Evolutionary conservation across 2,329 filamentous ascomycete species (phyloP).

Genomic region (Ceratocystis smalleyi): DNA sequence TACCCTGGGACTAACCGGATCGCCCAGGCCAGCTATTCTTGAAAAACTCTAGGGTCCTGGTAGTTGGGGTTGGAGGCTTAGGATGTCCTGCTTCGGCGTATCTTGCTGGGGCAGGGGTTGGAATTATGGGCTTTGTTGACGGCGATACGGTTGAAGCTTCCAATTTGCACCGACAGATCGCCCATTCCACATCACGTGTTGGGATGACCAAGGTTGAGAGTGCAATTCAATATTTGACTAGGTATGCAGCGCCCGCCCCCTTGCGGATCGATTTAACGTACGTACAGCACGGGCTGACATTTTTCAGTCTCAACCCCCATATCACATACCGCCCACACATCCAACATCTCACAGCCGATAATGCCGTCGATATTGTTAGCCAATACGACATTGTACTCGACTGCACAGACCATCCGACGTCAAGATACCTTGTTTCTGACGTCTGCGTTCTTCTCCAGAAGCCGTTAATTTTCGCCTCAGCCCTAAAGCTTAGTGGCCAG

Average conservation of each 20-base stretch:
- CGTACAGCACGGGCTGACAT: not conserved
- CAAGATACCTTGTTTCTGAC: conserved; percentile 85
- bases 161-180: conserved; percentile 83
- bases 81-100: conserved; percentile 91
- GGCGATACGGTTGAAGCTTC: conserved; percentile 76
- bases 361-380: conserved; percentile 49
- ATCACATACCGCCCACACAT: conserved; percentile 48
- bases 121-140: conserved; percentile 69
- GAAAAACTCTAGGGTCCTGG: conserved; percentile 52
- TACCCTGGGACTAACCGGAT: not conserved
- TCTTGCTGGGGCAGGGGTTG: conserved; percentile 75
- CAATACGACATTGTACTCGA: conserved; percentile 76
- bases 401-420: conserved; percentile 85
- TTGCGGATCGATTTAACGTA: not conserved
- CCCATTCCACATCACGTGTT: conserved; percentile 56
- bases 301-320: conserved; percentile 52
- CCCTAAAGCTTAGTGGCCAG: conserved; percentile 77
- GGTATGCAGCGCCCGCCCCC: conserved; percentile 26
- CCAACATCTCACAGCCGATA: conserved; percentile 50
- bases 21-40: conserved; percentile 57
- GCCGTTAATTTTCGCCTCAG: conserved; percentile 76
- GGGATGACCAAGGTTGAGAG: conserved; percentile 71
- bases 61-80: conserved; percentile 77
- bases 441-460: conserved; percentile 65
- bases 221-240: conserved; percentile 43